Evolutionary conservation across 1,284 basidiomycete species (phyloP), one percentile per base, ranked within the genome.

Genomic region (Cutaneotrichosporon cutaneum): DNA sequence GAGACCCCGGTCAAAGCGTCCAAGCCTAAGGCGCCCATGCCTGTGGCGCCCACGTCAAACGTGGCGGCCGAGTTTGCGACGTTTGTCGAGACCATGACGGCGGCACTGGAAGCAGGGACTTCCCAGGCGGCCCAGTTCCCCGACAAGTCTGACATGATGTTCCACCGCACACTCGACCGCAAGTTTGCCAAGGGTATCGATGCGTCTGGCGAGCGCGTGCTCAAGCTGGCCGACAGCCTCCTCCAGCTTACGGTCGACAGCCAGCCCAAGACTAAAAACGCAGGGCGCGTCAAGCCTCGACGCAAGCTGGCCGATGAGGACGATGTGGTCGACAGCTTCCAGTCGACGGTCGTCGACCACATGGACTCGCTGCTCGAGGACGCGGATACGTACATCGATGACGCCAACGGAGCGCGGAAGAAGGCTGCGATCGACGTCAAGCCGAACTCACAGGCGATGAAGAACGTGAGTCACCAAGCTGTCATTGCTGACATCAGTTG

Each of bases 321-420:
- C 66, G 89, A 94, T 78, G 83, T 94, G 1, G 79, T 88, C 24
- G 92, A 95, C 73, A 85, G 85, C 66, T 96, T 93, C 75, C 84
- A 88, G 65, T 82, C 85, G 22, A 66, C 70, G 33, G 84, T 95
- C 0, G 88, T 92, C 18, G 91, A 94, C 73, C 81, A 86, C 0
- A 85, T 96, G 80, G 95, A 98, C 76, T 83, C 85, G 42, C 76
- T 97, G 59, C 80, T 96, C 60, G 95, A 98, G 77, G 84, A 86
- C 59, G 89, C 92, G 5, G 91, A 96, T 74, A 87, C 86, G 4
- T 87, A 86, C 65, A 77, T 97, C 42, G 94, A 97, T 72, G 86
- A 90, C 64, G 85, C 86, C 67, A 81, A 87, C 18, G 93, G 93
- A 1, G 83, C 84, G 67, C 85, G 82, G 59, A 91, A 88, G 72